Conservation (phyloP, 345 rosid species). For the Lepidium sativum region DNA sequence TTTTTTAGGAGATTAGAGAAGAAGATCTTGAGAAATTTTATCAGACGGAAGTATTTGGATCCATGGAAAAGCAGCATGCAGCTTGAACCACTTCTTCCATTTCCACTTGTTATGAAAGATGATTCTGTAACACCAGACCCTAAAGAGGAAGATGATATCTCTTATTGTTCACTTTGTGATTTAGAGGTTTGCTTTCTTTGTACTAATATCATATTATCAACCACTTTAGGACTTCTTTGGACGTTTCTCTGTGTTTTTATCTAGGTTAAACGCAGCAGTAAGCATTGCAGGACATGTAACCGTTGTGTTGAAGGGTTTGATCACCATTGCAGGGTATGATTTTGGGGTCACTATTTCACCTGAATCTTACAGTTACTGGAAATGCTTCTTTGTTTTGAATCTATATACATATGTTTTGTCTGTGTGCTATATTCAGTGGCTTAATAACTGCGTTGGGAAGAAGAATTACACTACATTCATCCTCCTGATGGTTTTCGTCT, state of each 20-base stretch:
- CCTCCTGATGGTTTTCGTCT: constrained; percentile 70
- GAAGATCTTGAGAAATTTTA: constrained; percentile 66
- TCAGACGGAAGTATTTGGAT: constrained; percentile 75
- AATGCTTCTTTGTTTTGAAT: background rate
- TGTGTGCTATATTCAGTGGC: constrained; percentile 55
- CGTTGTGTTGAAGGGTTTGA: constrained; percentile 97
- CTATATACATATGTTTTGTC: background rate
- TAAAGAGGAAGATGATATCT: constrained; percentile 62
- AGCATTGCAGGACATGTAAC: constrained; percentile 92
- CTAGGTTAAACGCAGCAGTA: constrained; percentile 89
- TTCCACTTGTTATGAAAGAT: constrained; percentile 76
- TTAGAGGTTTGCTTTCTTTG: constrained; percentile 49
- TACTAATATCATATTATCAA: background rate
- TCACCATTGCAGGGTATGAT: constrained; percentile 89
- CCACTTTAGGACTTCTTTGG: background rate
- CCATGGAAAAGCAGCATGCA: constrained; percentile 52
- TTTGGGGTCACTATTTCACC: background rate
- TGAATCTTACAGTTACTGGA: background rate
- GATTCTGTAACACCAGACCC: constrained; percentile 67
- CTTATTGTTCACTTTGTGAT: constrained; percentile 79
- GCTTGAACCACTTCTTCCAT: constrained; percentile 78
- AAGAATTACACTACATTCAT: constrained; percentile 84
- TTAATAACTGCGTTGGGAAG: constrained; percentile 90
- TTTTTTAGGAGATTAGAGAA: constrained; percentile 75
- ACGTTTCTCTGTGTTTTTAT: background rate